Evolutionary conservation across 768 basidiomycete species (phyloP).

Genomic region (Postia placenta): DNA sequence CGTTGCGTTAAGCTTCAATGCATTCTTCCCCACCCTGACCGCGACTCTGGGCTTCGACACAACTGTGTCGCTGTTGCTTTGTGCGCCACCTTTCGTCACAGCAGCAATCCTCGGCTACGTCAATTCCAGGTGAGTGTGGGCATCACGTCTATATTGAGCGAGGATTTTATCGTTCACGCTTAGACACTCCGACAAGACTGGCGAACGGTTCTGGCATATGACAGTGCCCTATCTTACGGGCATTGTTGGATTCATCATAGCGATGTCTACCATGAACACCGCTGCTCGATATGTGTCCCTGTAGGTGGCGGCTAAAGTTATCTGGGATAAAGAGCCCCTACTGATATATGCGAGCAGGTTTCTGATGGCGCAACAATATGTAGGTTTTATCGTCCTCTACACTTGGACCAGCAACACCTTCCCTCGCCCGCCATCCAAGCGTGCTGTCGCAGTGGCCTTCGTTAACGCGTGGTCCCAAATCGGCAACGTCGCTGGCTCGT

Average conservation of each 20-base stretch:
- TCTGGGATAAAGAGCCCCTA: background rate
- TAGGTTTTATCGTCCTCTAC: slow-evolving; percentile 62
- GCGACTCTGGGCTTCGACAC: slow-evolving; percentile 62
- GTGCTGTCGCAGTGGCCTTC: slow-evolving; percentile 77
- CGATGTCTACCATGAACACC: slow-evolving; percentile 57
- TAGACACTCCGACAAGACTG: slow-evolving; percentile 66
- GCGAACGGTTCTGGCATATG: slow-evolving; percentile 71
- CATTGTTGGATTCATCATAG: slow-evolving; percentile 64
- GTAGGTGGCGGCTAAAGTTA: too few species aligned
- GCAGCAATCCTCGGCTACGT: slow-evolving; percentile 51
- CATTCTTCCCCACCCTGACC: slow-evolving; percentile 73
- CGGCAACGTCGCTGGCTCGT: slow-evolving; percentile 78
- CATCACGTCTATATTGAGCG: too few species aligned
- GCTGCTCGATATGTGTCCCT: slow-evolving; percentile 60
- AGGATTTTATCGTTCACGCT: too few species aligned
- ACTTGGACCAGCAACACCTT: slow-evolving; percentile 53
- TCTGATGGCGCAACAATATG: slow-evolving; percentile 70
- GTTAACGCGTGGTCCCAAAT: slow-evolving; percentile 78
- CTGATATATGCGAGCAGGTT: slow-evolving; percentile 40
- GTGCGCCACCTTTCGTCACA: slow-evolving; percentile 72
- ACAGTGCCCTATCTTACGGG: slow-evolving; percentile 48
- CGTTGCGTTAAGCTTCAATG: slow-evolving; percentile 67
- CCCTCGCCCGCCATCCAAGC: slow-evolving; percentile 74
- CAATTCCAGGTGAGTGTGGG: slow-evolving; percentile 36
- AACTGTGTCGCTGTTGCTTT: slow-evolving; percentile 63